Conservation (phyloP, 1,139 yeast species). For the Kodamaea fungicola region DNA sequence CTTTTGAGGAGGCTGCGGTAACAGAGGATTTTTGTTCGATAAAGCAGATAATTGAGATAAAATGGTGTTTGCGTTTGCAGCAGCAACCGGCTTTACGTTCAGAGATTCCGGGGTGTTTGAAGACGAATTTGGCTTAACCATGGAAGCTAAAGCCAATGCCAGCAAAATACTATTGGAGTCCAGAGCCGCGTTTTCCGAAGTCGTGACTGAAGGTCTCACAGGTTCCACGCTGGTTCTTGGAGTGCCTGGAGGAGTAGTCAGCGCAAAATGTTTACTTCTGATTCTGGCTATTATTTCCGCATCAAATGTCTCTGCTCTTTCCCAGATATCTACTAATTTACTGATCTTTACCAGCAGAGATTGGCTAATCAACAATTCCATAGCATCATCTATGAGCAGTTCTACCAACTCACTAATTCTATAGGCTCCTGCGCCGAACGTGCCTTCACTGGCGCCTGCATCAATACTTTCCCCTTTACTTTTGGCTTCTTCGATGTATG, state of each 20-base stretch:
- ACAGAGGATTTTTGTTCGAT: conserved; percentile 22
- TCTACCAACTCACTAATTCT: conserved; percentile 58
- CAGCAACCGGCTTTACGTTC: conserved; percentile 12
- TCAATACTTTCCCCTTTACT: conserved; percentile 45
- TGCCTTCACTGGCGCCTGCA: conserved; percentile 60
- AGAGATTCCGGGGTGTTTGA: conserved; percentile 25
- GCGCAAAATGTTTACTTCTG: conserved; percentile 56
- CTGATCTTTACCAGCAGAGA: conserved; percentile 67
- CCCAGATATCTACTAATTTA: conserved; percentile 91
- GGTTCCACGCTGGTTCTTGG: conserved; percentile 36
- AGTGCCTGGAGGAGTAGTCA: conserved; percentile 57
- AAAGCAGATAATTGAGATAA: conserved; percentile 46
- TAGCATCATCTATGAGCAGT: conserved; percentile 56
- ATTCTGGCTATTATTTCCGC: conserved; percentile 52
- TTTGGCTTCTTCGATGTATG: conserved; percentile 72
- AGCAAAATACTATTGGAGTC: conserved; percentile 61
- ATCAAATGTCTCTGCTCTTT: conserved; percentile 74
- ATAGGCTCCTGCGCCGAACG: conserved; percentile 70
- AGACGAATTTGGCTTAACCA: conserved; percentile 32
- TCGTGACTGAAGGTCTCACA: conserved; percentile 11
- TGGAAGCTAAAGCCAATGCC: conserved; percentile 63
- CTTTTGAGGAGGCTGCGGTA: conserved; percentile 12
- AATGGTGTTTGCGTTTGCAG: conserved; percentile 34
- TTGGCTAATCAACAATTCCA: conserved; percentile 48
- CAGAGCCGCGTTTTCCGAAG: conserved; percentile 16